Evolutionary conservation across 306 rosid genomes (phyloP), one percentile per base, ranked within the genome.

Genomic region (Rubus idaeus): DNA sequence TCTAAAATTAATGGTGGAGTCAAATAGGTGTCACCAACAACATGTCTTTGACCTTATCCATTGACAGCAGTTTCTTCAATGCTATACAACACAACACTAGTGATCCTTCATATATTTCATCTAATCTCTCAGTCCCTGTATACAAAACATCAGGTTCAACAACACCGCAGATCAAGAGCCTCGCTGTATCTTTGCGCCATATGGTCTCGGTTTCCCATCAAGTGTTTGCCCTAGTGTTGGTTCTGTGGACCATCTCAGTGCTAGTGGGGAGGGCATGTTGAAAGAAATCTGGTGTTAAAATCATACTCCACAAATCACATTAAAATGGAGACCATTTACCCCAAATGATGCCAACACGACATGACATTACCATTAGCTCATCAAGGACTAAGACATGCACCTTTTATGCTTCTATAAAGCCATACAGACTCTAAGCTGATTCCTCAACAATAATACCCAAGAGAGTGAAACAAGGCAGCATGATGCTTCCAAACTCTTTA

Each of bases 401-500:
- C 10, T 17, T n/a, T 18, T 49, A 5, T 52, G 3, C 47, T 37
- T 39, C 75, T 71, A 52, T 71, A 39, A 71, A 71, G 49, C 50
- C 9, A 11, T 2, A 39, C 18, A 71, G 4, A 51, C 30, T 4
- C 75, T 51, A 3, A 12, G 49, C 63, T 37, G 20, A 1, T 30
- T 52, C 75, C 75, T 37, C 47, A 71, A 70, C 75, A 52, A 50
- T 23, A 37, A 6, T 41, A 10, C 37, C 37, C 37, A 52, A 50
- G 42, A 30, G 16, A 6, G 37, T 6, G 11, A 30, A 64, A 64
- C 65, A 62, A 71, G 60, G 42, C 70, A 78, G 47, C 60, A 86
- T 88, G 88, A 21, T 62, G 69, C 74, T 80, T 49, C 88, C 75
- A 67, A 35, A 9, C 67, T 72, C 80, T 60, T 64, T 77, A 13